These are phyloP conservation scores for Mesotaenium endlicherianum DNA, from an alignment of 139 green algal species.

Conservation along the genomic window DNA sequence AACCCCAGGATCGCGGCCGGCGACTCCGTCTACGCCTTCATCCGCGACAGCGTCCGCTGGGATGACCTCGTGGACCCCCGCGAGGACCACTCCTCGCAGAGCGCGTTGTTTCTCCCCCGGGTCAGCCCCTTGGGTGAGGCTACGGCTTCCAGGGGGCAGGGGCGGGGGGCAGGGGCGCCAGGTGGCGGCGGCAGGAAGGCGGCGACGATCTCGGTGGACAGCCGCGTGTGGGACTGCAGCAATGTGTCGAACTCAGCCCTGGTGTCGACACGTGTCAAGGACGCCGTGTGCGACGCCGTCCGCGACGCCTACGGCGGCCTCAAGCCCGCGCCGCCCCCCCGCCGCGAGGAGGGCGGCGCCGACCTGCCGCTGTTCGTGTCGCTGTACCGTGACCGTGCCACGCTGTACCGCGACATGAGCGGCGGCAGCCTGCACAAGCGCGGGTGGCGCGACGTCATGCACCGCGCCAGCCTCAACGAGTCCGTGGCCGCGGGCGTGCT, in stretches of 20 bases:
- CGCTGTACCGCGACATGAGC: conserved; percentile 81
- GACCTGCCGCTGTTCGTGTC: conserved; percentile 80
- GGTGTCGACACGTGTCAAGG: conserved; percentile 53
- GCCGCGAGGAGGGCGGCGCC: not conserved
- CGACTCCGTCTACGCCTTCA: conserved; percentile 64
- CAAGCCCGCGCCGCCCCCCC: conserved; percentile 54
- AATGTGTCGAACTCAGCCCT: conserved; percentile 55
- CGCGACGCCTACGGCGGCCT: conserved; percentile 53
- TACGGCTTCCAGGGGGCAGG: not conserved
- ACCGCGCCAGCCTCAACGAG: conserved; percentile 87
- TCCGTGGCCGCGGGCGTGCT: conserved; percentile 71
- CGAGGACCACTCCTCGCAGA: not conserved
- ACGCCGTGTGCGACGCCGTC: conserved; percentile 84
- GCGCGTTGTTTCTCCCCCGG: no score
- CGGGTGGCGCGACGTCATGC: conserved; percentile 80
- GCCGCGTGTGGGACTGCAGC: conserved; percentile 65
- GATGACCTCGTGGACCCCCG: conserved; percentile 4
- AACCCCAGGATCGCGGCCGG: conserved; percentile 33
- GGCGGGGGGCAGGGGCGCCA: not conserved
- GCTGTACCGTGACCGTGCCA: conserved; percentile 62
- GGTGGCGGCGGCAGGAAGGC: not conserved
- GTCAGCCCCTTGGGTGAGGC: no score
- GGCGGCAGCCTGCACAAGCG: conserved; percentile 81
- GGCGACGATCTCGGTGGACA: conserved; percentile 66
- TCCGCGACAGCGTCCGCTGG: conserved; percentile 64